phyloP scores from a whole-genome alignment of 176 grass and related monocot species.

The Oryza coarctata region DNA sequence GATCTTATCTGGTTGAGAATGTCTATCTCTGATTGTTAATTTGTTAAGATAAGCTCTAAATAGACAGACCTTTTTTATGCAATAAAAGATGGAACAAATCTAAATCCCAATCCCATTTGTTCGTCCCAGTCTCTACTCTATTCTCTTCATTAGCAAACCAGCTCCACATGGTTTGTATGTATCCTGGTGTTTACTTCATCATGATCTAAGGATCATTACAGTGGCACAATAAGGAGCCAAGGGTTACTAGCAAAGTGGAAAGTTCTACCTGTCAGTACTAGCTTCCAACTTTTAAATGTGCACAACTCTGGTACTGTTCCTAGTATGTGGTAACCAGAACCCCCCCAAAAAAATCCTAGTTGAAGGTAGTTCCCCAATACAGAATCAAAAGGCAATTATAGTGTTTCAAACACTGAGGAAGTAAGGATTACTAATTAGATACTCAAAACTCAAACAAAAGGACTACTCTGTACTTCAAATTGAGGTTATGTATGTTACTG shows the following conservation, averaged over 20 bases:
- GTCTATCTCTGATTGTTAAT: background rate
- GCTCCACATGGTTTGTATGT: background rate
- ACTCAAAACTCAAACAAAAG: background rate
- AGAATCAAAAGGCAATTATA: background rate
- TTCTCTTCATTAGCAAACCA: background rate
- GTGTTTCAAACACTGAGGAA: background rate
- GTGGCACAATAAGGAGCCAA: background rate
- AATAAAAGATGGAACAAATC: background rate
- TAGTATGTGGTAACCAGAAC: background rate
- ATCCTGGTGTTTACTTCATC: background rate
- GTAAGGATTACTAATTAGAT: background rate
- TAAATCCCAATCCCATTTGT: background rate
- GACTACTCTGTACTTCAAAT: background rate
- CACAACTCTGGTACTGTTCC: background rate
- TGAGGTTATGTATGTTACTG: background rate
- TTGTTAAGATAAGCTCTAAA: background rate
- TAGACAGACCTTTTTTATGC: background rate
- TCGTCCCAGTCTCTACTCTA: background rate
- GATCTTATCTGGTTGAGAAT: background rate
- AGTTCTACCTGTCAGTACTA: background rate
- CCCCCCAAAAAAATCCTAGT: background rate
- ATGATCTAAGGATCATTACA: too few species aligned
- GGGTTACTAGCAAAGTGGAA: slow-evolving; percentile 1
- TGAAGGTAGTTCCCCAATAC: background rate
- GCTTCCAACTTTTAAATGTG: background rate